These are phyloP conservation scores for Petunia secreta DNA, from an alignment of 257 asterid genomes.

Conservation along the genomic window DNA sequence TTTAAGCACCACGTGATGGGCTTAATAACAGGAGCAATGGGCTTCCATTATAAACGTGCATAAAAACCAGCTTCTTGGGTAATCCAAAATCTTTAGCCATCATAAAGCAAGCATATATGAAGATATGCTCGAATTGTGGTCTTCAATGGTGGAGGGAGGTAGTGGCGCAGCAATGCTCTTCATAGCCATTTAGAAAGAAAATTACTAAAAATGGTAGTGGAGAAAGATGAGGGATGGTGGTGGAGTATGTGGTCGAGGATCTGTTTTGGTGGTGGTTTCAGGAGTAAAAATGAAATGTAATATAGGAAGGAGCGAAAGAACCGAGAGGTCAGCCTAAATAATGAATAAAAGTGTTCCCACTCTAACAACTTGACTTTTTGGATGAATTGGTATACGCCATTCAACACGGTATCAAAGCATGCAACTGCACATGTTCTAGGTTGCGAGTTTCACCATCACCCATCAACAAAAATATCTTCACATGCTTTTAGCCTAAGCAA, in stretches of 20 bases:
- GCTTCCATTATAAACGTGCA: background rate
- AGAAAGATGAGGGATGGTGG: background rate
- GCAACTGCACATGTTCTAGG: background rate
- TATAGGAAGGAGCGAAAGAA: background rate
- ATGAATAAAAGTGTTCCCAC: too few relatives aligned
- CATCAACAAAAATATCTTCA: too few relatives aligned
- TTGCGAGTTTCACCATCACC: too few relatives aligned
- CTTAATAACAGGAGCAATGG: too few relatives aligned
- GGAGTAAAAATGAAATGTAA: background rate
- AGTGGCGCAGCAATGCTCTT: too few relatives aligned
- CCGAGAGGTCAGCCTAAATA: background rate
- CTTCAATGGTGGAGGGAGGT: too few relatives aligned
- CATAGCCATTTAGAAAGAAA: too few relatives aligned
- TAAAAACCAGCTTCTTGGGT: background rate
- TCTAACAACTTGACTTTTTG: background rate
- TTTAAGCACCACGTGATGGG: too few relatives aligned
- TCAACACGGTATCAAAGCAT: background rate
- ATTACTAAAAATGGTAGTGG: background rate
- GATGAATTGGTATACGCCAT: constrained; percentile 11
- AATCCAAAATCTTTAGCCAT: background rate
- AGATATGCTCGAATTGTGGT: background rate
- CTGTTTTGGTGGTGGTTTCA: background rate
- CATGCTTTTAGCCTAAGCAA: too few relatives aligned
- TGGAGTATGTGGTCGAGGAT: background rate
- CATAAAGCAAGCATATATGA: background rate